Percentiles rank a stretch among this genome's conserved stretches.
These are phyloP conservation scores for Curvularia spicifera DNA, from an alignment of 2,329 filamentous ascomycete genomes.

Conservation along the genomic window DNA sequence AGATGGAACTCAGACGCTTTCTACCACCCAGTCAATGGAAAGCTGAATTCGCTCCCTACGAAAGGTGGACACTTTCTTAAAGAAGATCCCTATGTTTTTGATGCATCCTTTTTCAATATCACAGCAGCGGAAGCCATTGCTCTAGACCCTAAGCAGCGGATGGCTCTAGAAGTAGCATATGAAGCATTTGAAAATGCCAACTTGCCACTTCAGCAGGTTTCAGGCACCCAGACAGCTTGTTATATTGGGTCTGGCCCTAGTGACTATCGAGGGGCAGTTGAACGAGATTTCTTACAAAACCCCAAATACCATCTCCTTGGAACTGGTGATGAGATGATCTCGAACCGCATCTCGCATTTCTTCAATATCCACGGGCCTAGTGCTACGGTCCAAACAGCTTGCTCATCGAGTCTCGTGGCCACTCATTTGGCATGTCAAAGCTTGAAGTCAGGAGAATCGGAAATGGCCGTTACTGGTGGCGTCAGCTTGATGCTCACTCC, in stretches of 20 bases:
- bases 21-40: too few species aligned
- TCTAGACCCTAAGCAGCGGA: conserved; percentile 34
- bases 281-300: conserved; percentile 9
- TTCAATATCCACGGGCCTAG: conserved; percentile 30
- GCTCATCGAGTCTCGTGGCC: conserved; percentile 27
- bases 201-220: conserved; percentile 13
- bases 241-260: conserved; percentile 15
- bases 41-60: too few species aligned
- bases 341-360: conserved; percentile 28
- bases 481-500: conserved; percentile 16
- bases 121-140: neutral
- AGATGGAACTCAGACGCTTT: too few species aligned
- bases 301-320: conserved; percentile 20
- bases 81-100: neutral
- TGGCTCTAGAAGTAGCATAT: conserved; percentile 31
- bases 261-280: conserved; percentile 9
- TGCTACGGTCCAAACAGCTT: conserved; percentile 33
- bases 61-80: neutral
- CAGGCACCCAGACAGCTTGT: conserved; percentile 20
- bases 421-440: conserved; percentile 32
- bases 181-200: conserved; percentile 47
- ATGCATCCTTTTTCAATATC: neutral
- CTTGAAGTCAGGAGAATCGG: conserved; percentile 28
- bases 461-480: conserved; percentile 5
- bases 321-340: conserved; percentile 30